phyloP scores from a whole-genome alignment of 83 land plant genomes.

The Picea engelmannii region DNA sequence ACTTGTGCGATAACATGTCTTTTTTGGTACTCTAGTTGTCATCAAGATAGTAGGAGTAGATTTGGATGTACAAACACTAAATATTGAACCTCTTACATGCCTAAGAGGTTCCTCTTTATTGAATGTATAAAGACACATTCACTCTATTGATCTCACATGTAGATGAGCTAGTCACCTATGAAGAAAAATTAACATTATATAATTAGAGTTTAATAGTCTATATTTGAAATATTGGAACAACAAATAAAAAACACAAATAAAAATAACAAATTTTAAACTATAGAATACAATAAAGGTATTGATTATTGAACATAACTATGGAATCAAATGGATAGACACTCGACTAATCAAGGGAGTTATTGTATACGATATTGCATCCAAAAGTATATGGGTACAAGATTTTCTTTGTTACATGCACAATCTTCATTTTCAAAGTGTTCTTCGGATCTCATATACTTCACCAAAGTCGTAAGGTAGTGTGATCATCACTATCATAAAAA shows the following conservation, averaged over 20 bases:
- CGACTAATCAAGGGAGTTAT: background rate
- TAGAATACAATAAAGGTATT: too few species aligned
- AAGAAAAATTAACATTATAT: background rate
- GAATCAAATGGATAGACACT: background rate
- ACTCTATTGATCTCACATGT: background rate
- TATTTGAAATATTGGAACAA: too few species aligned
- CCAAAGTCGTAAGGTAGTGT: too few species aligned
- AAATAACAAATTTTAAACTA: too few species aligned
- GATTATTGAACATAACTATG: background rate
- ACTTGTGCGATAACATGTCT: too few species aligned
- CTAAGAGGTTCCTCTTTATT: background rate
- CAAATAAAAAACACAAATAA: too few species aligned
- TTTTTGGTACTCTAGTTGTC: too few species aligned
- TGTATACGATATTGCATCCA: background rate
- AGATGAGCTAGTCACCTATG: background rate
- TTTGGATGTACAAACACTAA: background rate
- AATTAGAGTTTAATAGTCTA: too few species aligned
- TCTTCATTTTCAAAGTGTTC: background rate
- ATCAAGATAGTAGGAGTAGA: background rate
- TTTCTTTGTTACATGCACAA: background rate
- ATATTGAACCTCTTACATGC: background rate
- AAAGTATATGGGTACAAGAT: background rate
- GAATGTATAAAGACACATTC: background rate
- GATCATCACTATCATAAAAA: background rate
- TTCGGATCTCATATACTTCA: too few species aligned